Base-by-base conservation (phyloP, 2,329 filamentous ascomycete genomes). In the Lomentospora prolificans region DNA sequence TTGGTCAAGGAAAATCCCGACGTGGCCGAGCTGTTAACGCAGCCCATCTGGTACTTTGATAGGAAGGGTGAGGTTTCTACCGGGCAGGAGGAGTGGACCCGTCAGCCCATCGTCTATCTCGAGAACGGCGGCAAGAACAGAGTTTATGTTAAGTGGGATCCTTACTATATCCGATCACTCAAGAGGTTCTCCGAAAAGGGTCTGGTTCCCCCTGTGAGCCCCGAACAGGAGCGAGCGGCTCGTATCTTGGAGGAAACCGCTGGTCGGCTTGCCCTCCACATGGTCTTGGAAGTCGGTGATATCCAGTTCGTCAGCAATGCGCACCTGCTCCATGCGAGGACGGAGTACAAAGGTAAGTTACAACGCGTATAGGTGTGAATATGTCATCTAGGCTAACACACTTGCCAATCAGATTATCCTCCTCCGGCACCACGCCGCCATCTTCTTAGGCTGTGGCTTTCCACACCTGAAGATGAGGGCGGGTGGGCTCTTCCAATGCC, bases 1-100 rank as follows among this genome's bases (percentile, higher is more conserved):
- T 76, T 95, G 33, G 87, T 90, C 66, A 70, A 69, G 39, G 82
- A 92, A 66, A 78, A 88, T 24, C 89, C 89, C 0, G 89, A 92
- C 64, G 85, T 95, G 1, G 85, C 89, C 0, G 82, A 87, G 67
- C 77, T 84, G 4, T 75, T 95, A 55, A 86, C 87, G 1, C 72
- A 85, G 66, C 89, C 90, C 0, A 82, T 90, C 60, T 95, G 90
- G 90, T 94, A 95, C 73, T 92, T 95, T 68, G 90, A 95, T 70
- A 85, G 90, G 55, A 95, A 95, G 74, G 90, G 90, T 9, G 90
- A 95, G 74, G 82, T 81, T 1, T 87, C 83, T 22, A 72, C 76
- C 12, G 89, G 88, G 10, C 78, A 95, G 69, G 81, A 91, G 55
- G 83, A 84, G 57, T 95, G 84, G 71, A 87, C 89, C 63, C 76